These are phyloP conservation scores for Diaporthe velutina DNA, from an alignment of 2,329 filamentous ascomycete species.

Conservation along the genomic window DNA sequence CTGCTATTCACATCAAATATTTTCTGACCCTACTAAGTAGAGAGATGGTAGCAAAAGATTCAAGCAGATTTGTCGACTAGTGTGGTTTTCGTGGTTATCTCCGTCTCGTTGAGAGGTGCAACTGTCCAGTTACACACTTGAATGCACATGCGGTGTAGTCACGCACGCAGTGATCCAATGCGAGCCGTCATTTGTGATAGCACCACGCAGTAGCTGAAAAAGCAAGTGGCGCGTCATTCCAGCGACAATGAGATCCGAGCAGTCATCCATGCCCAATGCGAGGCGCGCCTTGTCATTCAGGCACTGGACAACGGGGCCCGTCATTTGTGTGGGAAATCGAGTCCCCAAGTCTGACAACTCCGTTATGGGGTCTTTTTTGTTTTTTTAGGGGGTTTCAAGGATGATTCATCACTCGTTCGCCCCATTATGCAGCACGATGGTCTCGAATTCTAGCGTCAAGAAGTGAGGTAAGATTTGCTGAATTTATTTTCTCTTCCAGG, in stretches of 20 bases:
- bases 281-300: not conserved
- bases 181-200: slow-evolving; percentile 21
- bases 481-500: not conserved
- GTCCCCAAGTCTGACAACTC: not conserved
- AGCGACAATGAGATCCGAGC: not conserved
- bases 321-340: not conserved
- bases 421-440: not conserved
- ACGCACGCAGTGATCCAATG: slow-evolving; percentile 12
- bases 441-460: not conserved
- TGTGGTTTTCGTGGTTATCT: not conserved
- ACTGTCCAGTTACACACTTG: not conserved
- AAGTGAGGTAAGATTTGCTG: not conserved
- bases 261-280: not conserved
- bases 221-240: slow-evolving; percentile 3
- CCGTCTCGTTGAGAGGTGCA: not conserved
- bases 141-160: not conserved
- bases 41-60: not conserved
- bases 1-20: no score
- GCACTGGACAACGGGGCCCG: not conserved
- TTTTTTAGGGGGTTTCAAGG: not conserved
- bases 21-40: not conserved
- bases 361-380: not conserved
- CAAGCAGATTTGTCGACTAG: not conserved
- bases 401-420: slow-evolving; percentile 3
- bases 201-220: not conserved